Conservation (phyloP, 2,329 filamentous ascomycete genomes). For the Aspergillus fijiensis region DNA sequence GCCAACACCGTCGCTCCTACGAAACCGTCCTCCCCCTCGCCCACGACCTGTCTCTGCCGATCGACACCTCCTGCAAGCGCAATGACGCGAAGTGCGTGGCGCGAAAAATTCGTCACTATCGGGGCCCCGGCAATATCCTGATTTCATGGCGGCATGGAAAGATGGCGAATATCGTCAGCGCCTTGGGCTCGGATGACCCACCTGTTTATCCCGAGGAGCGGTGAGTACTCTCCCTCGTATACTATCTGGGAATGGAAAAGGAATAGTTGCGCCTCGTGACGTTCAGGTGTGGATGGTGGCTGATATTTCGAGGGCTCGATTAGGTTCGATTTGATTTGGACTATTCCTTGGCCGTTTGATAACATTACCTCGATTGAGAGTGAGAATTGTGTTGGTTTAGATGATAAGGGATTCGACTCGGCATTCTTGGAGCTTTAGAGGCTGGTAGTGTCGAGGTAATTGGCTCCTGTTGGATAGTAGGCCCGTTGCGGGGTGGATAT, state of each 20-base stretch:
- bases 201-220: constrained; percentile 27
- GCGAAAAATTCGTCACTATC: constrained; percentile 19
- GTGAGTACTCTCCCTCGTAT: constrained; percentile 17
- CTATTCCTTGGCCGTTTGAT: constrained; percentile 28
- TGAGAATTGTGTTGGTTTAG: constrained; percentile 29
- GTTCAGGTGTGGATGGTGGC: background rate
- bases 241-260: too few species aligned
- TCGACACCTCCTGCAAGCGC: constrained; percentile 30
- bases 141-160: constrained; percentile 31
- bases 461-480: too few species aligned
- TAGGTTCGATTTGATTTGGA: constrained; percentile 35
- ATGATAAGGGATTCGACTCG: constrained; percentile 9
- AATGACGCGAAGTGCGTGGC: constrained; percentile 25
- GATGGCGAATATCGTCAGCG: constrained; percentile 23
- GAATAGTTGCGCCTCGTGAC: background rate
- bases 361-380: constrained; percentile 27
- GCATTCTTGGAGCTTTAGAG: background rate
- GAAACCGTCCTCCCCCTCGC: constrained; percentile 31
- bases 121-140: constrained; percentile 29
- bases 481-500: background rate
- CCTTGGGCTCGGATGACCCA: constrained; percentile 22
- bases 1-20: constrained; percentile 19
- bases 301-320: background rate
- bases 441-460: background rate
- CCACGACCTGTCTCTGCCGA: constrained; percentile 24